Base-by-base conservation (phyloP, 2,329 filamentous ascomycete genomes). In the Aspergillus ibericus region DNA sequence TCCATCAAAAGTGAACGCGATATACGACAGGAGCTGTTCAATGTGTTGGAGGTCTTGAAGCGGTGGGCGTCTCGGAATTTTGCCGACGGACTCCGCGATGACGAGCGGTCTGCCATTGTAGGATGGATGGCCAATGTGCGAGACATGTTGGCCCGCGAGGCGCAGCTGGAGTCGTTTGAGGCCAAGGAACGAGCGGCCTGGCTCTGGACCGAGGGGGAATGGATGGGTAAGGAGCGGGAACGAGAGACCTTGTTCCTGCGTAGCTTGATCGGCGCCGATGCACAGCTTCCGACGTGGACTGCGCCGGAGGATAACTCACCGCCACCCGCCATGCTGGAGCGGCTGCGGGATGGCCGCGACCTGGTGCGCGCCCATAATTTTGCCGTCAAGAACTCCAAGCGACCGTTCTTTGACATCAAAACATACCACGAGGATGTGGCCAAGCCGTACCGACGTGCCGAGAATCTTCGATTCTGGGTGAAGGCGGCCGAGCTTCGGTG, bases 401-500 rank as follows among this genome's bases (percentile, higher is more conserved):
- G 91, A 29, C 90, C 90, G 7, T 98, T 98, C 72, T 92, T 93
- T 53, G 86, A 91, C 62, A 97, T 99, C 71, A 92, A 91, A 58
- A 84, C 85, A 9, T 97, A 89, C 75, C 95, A 98, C 74, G 88
- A 87, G n/a, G 92, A 99, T 74, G 93, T 95, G 9, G 88, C 87
- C 60, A 98, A 98, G 77, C 95, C 95, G 0, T 99, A 99, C 74
- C 89, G 95, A 50, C 88, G 88, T 62, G 92, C 93, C 3, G 95
- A 99, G 67, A 99, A 99, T 73, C 82, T 99, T 61, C 86, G 92
- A 40, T 99, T 90, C 80, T 99, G 95, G 93, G 85, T 90, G 76
- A 99, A 99, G 79, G 95, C 93, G 1, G 92, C 93, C 7, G 93
- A 99, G 78, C 82, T 98, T 59, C 87, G 95, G 56, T 99, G 93